These are phyloP conservation scores for Lecanicillium sp. DNA, from an alignment of 2,329 filamentous ascomycete genomes.

Conservation along the genomic window DNA sequence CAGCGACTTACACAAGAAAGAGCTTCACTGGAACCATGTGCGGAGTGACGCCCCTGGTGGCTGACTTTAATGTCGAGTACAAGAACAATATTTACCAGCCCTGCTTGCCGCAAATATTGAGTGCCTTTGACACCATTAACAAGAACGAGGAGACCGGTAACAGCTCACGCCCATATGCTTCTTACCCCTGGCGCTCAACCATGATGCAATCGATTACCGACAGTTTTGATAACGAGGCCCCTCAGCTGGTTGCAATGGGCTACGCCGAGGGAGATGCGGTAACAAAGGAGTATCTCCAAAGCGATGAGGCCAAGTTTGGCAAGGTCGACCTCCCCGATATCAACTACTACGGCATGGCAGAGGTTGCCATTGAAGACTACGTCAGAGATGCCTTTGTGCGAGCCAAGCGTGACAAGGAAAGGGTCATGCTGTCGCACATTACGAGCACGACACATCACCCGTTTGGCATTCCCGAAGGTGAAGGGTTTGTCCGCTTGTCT, in stretches of 20 bases:
- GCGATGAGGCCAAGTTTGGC: slow-evolving; percentile 19
- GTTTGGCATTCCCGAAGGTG: slow-evolving; percentile 19
- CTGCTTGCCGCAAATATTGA: slow-evolving; percentile 30
- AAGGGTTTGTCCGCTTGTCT: slow-evolving; percentile 16
- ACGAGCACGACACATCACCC: slow-evolving; percentile 27
- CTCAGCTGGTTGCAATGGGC: slow-evolving; percentile 21
- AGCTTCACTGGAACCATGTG: slow-evolving; percentile 32
- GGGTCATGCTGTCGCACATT: slow-evolving; percentile 24
- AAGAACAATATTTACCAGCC: slow-evolving; percentile 35
- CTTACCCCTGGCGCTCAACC: slow-evolving; percentile 21
- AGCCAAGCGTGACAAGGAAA: slow-evolving; percentile 19
- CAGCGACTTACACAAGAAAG: slow-evolving; percentile 34
- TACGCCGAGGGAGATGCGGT: slow-evolving; percentile 19
- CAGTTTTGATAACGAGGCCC: slow-evolving; percentile 23
- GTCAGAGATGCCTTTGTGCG: slow-evolving; percentile 21
- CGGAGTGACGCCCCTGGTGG: slow-evolving; percentile 29
- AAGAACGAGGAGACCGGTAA: slow-evolving; percentile 6
- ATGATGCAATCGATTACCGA: slow-evolving; percentile 25
- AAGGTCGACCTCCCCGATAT: slow-evolving; percentile 20
- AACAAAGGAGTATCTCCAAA: slow-evolving; percentile 20
- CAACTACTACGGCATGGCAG: slow-evolving; percentile 25
- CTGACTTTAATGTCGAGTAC: slow-evolving; percentile 33
- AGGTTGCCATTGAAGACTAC: slow-evolving; percentile 22
- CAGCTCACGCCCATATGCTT: slow-evolving; percentile 10
- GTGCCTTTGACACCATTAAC: slow-evolving; percentile 21